Conservation (phyloP, 2,329 filamentous ascomycete genomes). For the Colletotrichum lini region DNA sequence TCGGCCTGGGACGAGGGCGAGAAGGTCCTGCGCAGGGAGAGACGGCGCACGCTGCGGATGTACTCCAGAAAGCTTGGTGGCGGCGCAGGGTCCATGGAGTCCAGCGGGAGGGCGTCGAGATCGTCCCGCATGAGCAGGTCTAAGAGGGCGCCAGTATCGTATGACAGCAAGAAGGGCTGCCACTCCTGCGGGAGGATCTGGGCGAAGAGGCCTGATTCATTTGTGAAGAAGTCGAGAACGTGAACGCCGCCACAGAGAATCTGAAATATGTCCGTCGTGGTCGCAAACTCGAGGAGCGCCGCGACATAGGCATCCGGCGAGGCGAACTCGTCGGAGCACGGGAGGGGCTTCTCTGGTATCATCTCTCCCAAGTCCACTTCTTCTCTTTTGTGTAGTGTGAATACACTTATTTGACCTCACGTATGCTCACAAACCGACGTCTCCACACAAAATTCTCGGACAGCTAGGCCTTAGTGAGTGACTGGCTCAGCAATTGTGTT, state of each 20-base stretch:
- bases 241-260: conserved; percentile 97
- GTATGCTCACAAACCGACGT: background rate
- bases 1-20: conserved; percentile 51
- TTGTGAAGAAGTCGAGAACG: conserved; percentile 95
- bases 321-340: conserved; percentile 78
- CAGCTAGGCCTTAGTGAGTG: background rate
- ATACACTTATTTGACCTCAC: background rate
- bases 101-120: conserved; percentile 59
- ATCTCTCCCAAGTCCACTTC: conserved; percentile 48
- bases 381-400: background rate
- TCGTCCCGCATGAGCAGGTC: conserved; percentile 87
- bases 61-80: conserved; percentile 78
- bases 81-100: conserved; percentile 51
- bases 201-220: conserved; percentile 85
- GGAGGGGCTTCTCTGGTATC: conserved; percentile 71
- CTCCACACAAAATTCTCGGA: no score
- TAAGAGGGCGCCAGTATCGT: conserved; percentile 81
- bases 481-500: background rate
- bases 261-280: conserved; percentile 82
- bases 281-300: conserved; percentile 82
- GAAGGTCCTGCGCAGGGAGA: conserved; percentile 78
- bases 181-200: conserved; percentile 83
- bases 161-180: conserved; percentile 81
- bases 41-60: conserved; percentile 77
- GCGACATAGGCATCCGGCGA: conserved; percentile 84